Conservation (phyloP, 164 flowering plant genomes). For the Vitis riparia region DNA sequence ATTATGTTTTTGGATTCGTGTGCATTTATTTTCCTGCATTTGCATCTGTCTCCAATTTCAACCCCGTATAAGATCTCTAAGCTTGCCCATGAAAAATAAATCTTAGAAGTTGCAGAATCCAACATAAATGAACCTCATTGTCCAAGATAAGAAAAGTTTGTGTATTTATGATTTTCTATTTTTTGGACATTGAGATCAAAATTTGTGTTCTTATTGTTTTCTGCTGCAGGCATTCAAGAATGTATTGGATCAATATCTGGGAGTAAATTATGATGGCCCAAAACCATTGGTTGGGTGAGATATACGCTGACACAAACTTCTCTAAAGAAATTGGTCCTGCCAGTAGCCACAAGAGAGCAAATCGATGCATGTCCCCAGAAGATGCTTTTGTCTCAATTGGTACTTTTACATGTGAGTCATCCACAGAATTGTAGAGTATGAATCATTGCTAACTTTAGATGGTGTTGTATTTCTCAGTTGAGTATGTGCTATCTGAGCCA, state of each 20-base stretch:
- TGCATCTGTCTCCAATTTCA: no score
- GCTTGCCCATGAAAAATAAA: no score
- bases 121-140: no score
- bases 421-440: conserved; percentile 12
- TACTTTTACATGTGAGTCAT: conserved; percentile 32
- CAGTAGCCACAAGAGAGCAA: conserved; percentile 8
- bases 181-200: no score
- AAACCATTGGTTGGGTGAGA: conserved; percentile 23
- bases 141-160: no score
- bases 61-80: no score
- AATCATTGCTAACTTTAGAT: conserved; percentile 19
- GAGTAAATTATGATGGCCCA: conserved; percentile 40
- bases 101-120: no score
- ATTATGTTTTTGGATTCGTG: no score
- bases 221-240: conserved; percentile 68
- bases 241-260: conserved; percentile 69
- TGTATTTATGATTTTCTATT: no score
- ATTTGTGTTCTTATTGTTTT: not conserved
- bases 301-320: conserved; percentile 6
- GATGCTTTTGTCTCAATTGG: conserved; percentile 24
- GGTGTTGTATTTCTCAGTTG: conserved; percentile 2
- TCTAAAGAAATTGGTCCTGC: conserved; percentile 25
- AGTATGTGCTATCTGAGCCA: not conserved
- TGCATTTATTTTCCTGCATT: no score
- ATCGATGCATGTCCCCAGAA: conserved; percentile 12